Evolutionary conservation across 768 basidiomycete species (phyloP).

Genomic region (Xanthoconium stramineum): DNA sequence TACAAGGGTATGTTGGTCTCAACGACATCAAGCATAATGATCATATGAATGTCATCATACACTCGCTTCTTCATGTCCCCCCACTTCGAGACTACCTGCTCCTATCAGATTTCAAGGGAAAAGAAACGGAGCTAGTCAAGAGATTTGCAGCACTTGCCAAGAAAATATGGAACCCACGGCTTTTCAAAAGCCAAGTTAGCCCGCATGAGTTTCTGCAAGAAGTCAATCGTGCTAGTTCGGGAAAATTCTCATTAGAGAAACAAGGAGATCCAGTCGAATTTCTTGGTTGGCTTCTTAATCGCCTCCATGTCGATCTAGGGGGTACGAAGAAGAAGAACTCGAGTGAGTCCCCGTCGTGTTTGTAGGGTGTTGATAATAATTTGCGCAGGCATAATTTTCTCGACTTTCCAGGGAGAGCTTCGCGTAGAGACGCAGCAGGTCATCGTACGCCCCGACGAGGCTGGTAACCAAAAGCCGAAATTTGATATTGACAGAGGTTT

Average conservation of each 20-base stretch:
- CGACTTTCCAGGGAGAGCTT: slow-evolving; percentile 92
- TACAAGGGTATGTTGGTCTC: slow-evolving; percentile 91
- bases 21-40: slow-evolving; percentile 98
- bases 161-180: slow-evolving; percentile 92
- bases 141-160: slow-evolving; percentile 86
- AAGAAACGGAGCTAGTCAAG: slow-evolving; percentile 82
- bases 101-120: slow-evolving; percentile 67
- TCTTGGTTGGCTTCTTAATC: slow-evolving; percentile 91
- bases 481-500: slow-evolving; percentile 94
- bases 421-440: slow-evolving; percentile 93
- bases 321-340: slow-evolving; percentile 92
- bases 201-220: slow-evolving; percentile 99
- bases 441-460: slow-evolving; percentile 73
- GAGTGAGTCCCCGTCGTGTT: slow-evolving; percentile 50
- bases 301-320: slow-evolving; percentile 87
- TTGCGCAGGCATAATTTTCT: slow-evolving; percentile 78
- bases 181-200: slow-evolving; percentile 97
- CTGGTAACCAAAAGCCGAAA: slow-evolving; percentile 74
- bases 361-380: slow-evolving; percentile 18
- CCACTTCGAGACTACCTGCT: slow-evolving; percentile 87
- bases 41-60: slow-evolving; percentile 96
- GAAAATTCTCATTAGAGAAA: slow-evolving; percentile 89
- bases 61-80: slow-evolving; percentile 85
- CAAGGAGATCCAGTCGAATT: slow-evolving; percentile 98
- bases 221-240: slow-evolving; percentile 83